Evolutionary conservation across 768 basidiomycete genomes (phyloP).

Genomic region (Chalciporus chontae): DNA sequence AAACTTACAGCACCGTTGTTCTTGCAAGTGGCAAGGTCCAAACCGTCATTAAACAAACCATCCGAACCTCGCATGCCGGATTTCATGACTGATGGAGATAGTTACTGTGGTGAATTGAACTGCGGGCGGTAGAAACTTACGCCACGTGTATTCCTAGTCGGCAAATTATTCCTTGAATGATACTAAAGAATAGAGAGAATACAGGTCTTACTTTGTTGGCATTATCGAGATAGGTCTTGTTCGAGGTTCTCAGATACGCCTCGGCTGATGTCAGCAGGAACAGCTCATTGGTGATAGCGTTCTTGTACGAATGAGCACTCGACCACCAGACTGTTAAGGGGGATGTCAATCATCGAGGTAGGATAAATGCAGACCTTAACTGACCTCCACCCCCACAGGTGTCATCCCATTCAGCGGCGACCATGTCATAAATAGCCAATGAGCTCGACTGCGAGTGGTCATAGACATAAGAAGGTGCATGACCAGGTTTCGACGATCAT

Average conservation of each 20-base stretch:
- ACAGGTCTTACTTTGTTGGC: constrained; percentile 38
- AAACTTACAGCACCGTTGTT: constrained; percentile 26
- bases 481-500: constrained; percentile 11
- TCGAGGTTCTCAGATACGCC: constrained; percentile 38
- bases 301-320: constrained; percentile 52
- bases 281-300: constrained; percentile 58
- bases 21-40: constrained; percentile 20
- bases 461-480: constrained; percentile 24
- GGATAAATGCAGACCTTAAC: background rate
- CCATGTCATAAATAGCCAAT: constrained; percentile 46
- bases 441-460: constrained; percentile 49
- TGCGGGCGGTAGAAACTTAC: constrained; percentile 16
- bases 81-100: constrained; percentile 17
- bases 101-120: background rate
- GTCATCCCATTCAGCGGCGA: constrained; percentile 48
- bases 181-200: background rate
- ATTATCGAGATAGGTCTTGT: constrained; percentile 43
- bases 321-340: constrained; percentile 51
- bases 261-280: constrained; percentile 49
- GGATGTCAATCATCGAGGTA: background rate
- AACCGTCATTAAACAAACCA: constrained; percentile 32
- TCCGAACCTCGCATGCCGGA: constrained; percentile 28
- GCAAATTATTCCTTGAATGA: background rate
- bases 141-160: constrained; percentile 25
- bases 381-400: constrained; percentile 51